Evolutionary conservation across 345 rosid species (phyloP).

Genomic region (Eucalyptus pauciflora): DNA sequence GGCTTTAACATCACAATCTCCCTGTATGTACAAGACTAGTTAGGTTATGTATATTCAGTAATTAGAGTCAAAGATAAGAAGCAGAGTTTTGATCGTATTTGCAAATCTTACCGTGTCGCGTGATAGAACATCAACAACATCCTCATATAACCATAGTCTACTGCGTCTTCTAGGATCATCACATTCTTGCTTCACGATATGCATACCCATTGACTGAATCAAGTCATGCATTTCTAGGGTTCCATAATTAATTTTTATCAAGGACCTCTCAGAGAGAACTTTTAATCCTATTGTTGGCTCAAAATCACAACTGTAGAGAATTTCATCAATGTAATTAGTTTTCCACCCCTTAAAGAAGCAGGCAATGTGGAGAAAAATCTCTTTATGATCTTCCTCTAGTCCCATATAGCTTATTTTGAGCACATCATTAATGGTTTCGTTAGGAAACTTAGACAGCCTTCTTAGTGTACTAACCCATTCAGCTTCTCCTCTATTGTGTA

Average conservation of each 20-base stretch:
- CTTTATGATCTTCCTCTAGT: neutral
- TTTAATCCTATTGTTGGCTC: neutral
- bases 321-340: rapidly evolving
- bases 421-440: rapidly evolving
- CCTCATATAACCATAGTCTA: neutral
- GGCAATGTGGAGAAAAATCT: neutral
- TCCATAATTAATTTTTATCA: rapidly evolving
- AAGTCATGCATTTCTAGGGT: neutral
- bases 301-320: neutral
- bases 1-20: no score
- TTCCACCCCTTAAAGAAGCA: neutral
- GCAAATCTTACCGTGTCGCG: neutral
- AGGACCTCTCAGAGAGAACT: neutral
- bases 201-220: neutral
- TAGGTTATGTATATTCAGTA: no score
- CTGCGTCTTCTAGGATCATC: rapidly evolving
- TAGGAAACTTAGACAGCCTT: neutral
- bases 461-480: neutral
- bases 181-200: neutral
- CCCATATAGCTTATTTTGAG: neutral
- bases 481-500: rapidly evolving
- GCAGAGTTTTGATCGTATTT: neutral
- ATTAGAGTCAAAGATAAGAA: no score
- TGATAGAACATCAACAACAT: neutral
- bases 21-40: no score